phyloP scores from a whole-genome alignment of 2,329 filamentous ascomycete species.

The Chlorencoelia australis region DNA sequence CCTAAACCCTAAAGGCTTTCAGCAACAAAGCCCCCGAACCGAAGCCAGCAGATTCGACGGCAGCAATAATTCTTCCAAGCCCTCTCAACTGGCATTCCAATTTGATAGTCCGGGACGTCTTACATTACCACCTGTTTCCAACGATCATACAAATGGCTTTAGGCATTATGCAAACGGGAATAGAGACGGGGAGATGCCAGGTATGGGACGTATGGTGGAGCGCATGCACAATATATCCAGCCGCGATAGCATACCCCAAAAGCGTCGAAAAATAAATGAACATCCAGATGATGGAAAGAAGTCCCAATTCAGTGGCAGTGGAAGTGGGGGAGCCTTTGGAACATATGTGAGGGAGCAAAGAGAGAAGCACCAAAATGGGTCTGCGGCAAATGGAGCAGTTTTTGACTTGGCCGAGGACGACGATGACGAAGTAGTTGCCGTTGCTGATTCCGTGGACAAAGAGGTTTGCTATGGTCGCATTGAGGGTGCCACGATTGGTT shows the following conservation, averaged over 20 bases:
- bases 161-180: slow-evolving; percentile 15
- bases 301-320: slow-evolving; percentile 34
- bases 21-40: slow-evolving; percentile 11
- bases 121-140: slow-evolving; percentile 1
- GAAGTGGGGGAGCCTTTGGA: slow-evolving; percentile 50
- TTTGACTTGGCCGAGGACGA: slow-evolving; percentile 38
- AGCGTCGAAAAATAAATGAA: slow-evolving; percentile 50
- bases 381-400: slow-evolving; percentile 24
- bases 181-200: slow-evolving; percentile 20
- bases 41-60: background rate
- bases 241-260: slow-evolving; percentile 51
- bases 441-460: slow-evolving; percentile 52
- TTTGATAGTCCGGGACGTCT: slow-evolving; percentile 24
- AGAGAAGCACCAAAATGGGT: slow-evolving; percentile 32
- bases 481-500: slow-evolving; percentile 55
- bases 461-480: slow-evolving; percentile 77
- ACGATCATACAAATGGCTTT: slow-evolving; percentile 11
- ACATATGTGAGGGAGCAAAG: slow-evolving; percentile 55
- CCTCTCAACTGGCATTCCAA: slow-evolving; percentile 18
- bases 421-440: slow-evolving; percentile 48
- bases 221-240: slow-evolving; percentile 65
- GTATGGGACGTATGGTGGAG: slow-evolving; percentile 58
- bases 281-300: slow-evolving; percentile 33
- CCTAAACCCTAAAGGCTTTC: slow-evolving; percentile 33
- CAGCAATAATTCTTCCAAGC: slow-evolving; percentile 9